Percentiles rank a stretch among this genome's conserved stretches.
phyloP scores from a whole-genome alignment of 495 filamentous ascomycete genomes.

The Aeminium ludgeri region DNA sequence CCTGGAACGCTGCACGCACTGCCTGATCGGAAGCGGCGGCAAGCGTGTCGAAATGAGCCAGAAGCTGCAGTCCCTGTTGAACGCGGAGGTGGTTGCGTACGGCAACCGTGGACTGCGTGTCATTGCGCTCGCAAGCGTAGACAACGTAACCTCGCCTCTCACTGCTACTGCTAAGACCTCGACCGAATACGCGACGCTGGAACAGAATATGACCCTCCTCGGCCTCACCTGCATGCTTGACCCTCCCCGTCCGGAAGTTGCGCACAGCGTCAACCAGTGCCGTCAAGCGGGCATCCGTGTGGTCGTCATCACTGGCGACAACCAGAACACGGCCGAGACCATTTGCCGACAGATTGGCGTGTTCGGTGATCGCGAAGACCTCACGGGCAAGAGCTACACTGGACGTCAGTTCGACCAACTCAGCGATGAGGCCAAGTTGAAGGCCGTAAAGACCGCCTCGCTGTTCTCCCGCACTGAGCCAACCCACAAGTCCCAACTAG shows the following conservation, averaged over 20 bases:
- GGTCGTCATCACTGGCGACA: conserved; percentile 96
- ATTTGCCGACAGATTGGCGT: conserved; percentile 96
- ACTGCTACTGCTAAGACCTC: conserved; percentile 61
- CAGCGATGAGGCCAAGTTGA: conserved; percentile 57
- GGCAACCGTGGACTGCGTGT: conserved; percentile 86
- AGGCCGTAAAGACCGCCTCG: conserved; percentile 69
- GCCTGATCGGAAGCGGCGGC: conserved; percentile 56
- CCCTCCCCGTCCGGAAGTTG: conserved; percentile 88
- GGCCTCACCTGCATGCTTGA: conserved; percentile 95
- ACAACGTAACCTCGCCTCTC: conserved; percentile 40
- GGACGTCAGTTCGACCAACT: conserved; percentile 87
- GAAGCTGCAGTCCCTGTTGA: conserved; percentile 48
- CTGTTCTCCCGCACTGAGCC: conserved; percentile 97
- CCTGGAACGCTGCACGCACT: conserved; percentile 74
- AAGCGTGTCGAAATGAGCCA: conserved; percentile 52
- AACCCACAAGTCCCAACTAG: conserved; percentile 83
- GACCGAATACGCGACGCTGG: conserved; percentile 65
- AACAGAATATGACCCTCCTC: conserved; percentile 84
- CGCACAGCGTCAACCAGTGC: conserved; percentile 71
- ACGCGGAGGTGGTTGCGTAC: conserved; percentile 69
- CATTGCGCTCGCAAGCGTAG: conserved; percentile 74
- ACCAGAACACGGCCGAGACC: conserved; percentile 90
- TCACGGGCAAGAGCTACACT: conserved; percentile 84
- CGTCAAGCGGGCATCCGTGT: conserved; percentile 88
- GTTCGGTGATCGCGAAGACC: conserved; percentile 65